Evolutionary conservation across 345 rosid genomes (phyloP).

Genomic region (Cochlearia excelsa): DNA sequence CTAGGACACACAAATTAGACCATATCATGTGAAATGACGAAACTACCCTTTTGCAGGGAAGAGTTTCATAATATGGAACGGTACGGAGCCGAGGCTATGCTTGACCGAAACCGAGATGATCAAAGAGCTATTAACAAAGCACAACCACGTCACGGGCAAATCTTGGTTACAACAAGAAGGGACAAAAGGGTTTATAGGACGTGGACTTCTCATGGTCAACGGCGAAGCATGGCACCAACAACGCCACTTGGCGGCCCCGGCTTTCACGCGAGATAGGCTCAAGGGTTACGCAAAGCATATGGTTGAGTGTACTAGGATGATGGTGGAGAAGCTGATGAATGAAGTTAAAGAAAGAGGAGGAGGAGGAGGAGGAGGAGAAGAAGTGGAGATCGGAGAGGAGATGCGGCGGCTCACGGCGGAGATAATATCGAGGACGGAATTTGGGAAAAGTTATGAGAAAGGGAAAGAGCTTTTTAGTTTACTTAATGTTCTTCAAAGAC

Average conservation of each 20-base stretch:
- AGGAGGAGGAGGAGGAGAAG: slow-evolving; percentile 72
- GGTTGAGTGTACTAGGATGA: slow-evolving; percentile 74
- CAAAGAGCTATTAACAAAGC: slow-evolving; percentile 63
- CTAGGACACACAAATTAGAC: neutral
- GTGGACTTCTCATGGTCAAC: slow-evolving; percentile 76
- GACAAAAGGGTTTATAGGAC: slow-evolving; percentile 75
- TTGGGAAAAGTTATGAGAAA: slow-evolving; percentile 69
- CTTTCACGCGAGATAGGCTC: slow-evolving; percentile 60
- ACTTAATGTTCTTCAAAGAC: slow-evolving; percentile 59
- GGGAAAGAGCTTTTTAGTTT: slow-evolving; percentile 73
- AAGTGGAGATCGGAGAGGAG: slow-evolving; percentile 81
- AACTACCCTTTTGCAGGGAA: slow-evolving; percentile 52
- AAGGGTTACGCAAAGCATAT: slow-evolving; percentile 76
- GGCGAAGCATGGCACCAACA: slow-evolving; percentile 67
- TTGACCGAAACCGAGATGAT: slow-evolving; percentile 73
- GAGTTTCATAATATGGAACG: slow-evolving; percentile 82
- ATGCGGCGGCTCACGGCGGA: slow-evolving; percentile 76
- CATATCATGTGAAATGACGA: neutral
- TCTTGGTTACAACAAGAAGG: slow-evolving; percentile 97
- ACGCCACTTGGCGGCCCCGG: slow-evolving; percentile 52
- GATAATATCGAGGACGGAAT: slow-evolving; percentile 84
- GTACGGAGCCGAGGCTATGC: slow-evolving; percentile 86
- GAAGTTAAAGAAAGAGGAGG: slow-evolving; percentile 44
- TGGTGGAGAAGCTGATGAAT: slow-evolving; percentile 52
- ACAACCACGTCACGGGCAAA: slow-evolving; percentile 68